Evolutionary conservation across 176 grass and related monocot genomes (phyloP), one percentile per base, ranked within the genome.

Genomic region (Urochloa ruziziensis): DNA sequence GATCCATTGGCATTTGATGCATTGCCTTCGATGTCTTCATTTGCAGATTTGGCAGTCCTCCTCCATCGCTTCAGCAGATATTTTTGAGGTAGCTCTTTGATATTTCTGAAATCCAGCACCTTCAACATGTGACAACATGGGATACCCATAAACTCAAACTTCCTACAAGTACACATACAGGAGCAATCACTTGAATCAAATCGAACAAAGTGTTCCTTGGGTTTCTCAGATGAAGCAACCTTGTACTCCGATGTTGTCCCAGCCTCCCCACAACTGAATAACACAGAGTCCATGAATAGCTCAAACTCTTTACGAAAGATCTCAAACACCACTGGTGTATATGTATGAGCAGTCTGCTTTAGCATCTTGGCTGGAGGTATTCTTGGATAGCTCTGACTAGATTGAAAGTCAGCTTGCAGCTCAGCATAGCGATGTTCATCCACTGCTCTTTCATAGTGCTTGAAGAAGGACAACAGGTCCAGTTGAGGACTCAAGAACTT

Each of bases 341-440:
- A 98, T 67, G 92, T 93, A 90, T 98, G 94, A 23, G 96, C 93
- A 76, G 93, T 86, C 79, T 95, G 96, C 84, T 91, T 98, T 62
- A 98, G 85, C 88, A 98, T 90, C 82, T 95, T 98, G 27, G 96
- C 91, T 36, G 96, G 93, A 9, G 93, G 96, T 84, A 98, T 98
- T 93, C 96, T 95, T 56, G 96, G 96, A 95, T 93, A 93, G 82
- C 92, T 95, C 83, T 98, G 96, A 68, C 96, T 98, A 84, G 96
- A 93, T 86, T 95, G 93, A 82, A 98, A 98, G 70, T 98, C 96
- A 76, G 93, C 96, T 90, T 98, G 96, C 70, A 98, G 86, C 72
- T 98, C 96, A 62, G 93, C 96, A 75, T 98, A 98, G 21, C 96
- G 92, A 79, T 98, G 93, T 47, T 98, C 96, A 88, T 98, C 96